These are phyloP conservation scores for Starmera pachycereana DNA, from an alignment of 805 yeast species.

Conservation along the genomic window DNA sequence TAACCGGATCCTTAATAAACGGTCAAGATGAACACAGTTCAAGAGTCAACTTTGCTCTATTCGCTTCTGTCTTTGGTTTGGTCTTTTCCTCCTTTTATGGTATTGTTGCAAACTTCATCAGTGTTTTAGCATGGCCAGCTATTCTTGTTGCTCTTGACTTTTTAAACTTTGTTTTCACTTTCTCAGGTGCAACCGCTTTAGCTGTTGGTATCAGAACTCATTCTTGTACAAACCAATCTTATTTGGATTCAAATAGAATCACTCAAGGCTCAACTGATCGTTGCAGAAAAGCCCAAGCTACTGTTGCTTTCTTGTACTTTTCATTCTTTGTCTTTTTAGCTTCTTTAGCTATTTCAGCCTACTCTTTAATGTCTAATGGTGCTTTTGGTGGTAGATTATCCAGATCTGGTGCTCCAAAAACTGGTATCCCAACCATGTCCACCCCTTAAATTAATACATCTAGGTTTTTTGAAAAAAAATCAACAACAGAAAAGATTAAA, in stretches of 20 bases:
- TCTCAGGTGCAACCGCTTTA: constrained; percentile 89
- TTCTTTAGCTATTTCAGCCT: constrained; percentile 41
- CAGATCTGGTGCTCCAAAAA: constrained; percentile 40
- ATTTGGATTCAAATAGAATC: constrained; percentile 55
- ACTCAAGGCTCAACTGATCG: constrained; percentile 71
- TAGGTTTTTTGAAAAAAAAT: neutral
- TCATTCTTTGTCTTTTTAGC: constrained; percentile 67
- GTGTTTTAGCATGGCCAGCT: constrained; percentile 81
- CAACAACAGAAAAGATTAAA: neutral
- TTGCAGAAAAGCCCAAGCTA: constrained; percentile 93
- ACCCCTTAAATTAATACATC: constrained; percentile 47
- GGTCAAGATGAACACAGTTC: constrained; percentile 46
- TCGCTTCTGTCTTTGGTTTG: constrained; percentile 80
- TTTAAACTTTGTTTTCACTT: constrained; percentile 83
- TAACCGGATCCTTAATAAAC: constrained; percentile 81
- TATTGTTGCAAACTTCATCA: constrained; percentile 61
- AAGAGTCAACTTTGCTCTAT: constrained; percentile 83
- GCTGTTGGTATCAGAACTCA: constrained; percentile 85
- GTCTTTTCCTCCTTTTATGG: constrained; percentile 78
- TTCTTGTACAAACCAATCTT: constrained; percentile 65
- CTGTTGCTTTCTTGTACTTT: constrained; percentile 76
- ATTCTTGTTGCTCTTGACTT: constrained; percentile 69
- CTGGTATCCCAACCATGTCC: constrained; percentile 85
- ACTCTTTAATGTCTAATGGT: constrained; percentile 48
- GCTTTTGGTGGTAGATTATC: constrained; percentile 44